Evolutionary conservation across 2,329 filamentous ascomycete species (phyloP).

Genomic region (Xylogone sp.): DNA sequence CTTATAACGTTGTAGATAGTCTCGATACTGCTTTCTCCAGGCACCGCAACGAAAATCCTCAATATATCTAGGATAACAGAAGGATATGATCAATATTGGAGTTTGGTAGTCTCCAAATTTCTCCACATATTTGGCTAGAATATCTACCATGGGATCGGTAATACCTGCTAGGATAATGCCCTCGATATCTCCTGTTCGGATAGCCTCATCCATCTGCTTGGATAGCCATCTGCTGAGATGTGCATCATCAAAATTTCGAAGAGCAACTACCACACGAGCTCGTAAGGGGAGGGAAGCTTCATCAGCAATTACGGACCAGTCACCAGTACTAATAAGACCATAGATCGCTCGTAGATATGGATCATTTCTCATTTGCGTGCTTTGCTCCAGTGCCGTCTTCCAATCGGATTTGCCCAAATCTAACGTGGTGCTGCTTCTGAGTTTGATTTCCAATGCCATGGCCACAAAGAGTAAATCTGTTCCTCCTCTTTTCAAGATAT

Average conservation of each 20-base stretch:
- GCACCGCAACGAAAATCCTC: constrained; percentile 71
- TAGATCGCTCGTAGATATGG: constrained; percentile 79
- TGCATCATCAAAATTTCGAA: constrained; percentile 61
- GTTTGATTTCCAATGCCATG: constrained; percentile 61
- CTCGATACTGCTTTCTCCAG: constrained; percentile 70
- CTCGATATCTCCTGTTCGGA: constrained; percentile 67
- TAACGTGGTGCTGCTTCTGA: constrained; percentile 41
- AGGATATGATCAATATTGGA: constrained; percentile 69
- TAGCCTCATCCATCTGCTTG: constrained; percentile 57
- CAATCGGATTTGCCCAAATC: constrained; percentile 22
- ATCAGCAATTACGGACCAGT: constrained; percentile 71
- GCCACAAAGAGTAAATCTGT: constrained; percentile 66
- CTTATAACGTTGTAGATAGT: constrained; percentile 69
- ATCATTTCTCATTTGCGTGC: constrained; percentile 54
- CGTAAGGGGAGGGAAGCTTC: constrained; percentile 70
- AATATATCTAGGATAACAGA: constrained; percentile 72
- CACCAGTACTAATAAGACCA: constrained; percentile 69
- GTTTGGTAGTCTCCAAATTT: constrained; percentile 78
- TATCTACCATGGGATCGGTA: constrained; percentile 66
- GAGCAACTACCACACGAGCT: constrained; percentile 70
- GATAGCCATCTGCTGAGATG: constrained; percentile 65
- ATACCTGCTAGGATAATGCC: constrained; percentile 77
- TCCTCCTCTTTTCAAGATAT: constrained; percentile 66
- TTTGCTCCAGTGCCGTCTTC: constrained; percentile 21
- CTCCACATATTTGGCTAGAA: constrained; percentile 71